Base-by-base conservation (phyloP, 345 rosid species). In the Eucalyptus cloeziana region DNA sequence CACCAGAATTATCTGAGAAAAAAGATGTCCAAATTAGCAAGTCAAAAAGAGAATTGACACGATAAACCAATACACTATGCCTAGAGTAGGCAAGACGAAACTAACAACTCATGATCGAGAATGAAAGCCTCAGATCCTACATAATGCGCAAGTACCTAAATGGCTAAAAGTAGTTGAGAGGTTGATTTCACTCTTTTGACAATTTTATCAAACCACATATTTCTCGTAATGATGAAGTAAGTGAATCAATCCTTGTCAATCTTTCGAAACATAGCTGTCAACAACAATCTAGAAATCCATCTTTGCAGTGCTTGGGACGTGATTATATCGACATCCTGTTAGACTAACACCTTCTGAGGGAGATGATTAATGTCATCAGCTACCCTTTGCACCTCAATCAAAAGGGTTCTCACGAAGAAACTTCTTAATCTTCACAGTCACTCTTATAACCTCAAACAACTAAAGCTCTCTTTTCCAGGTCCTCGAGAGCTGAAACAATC, bases 1-100 rank as follows among this genome's bases (percentile, higher is more conserved):
- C 92, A 52, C 91, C 93, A 27, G 88, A 91, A 19, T 87, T 91
- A 24, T 89, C 98, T 94, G 94, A 60, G 76, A 90, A 91, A 30
- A 31, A 22, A 49, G 50, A 62, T 49, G 7, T 86, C 40, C 31
- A 79, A 33, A 40, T 81, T 47, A 83, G 86, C 87, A 88, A n/a
- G 71, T 56, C 85, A 60, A 22, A 8, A 45, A 50, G 25, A 64
- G 86, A 86, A 86, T 30, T 30, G 44, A 86, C 67, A 52, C 7
- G 16, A 86, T 21, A 51, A 44, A 22, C 12, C 17, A 4, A 86
- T 33, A 86, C 40, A 51, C 44, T 33, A 22, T 33, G 81, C 81
- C 81, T 19, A 71, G 45, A 71, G 81, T 71, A 71, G 81, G 22
- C 81, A 71, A 17, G 25, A 71, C 25, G 2, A 19, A 33, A 69